Evolutionary conservation across 768 basidiomycete genomes (phyloP).

Genomic region (Rossbeevera mucosa): DNA sequence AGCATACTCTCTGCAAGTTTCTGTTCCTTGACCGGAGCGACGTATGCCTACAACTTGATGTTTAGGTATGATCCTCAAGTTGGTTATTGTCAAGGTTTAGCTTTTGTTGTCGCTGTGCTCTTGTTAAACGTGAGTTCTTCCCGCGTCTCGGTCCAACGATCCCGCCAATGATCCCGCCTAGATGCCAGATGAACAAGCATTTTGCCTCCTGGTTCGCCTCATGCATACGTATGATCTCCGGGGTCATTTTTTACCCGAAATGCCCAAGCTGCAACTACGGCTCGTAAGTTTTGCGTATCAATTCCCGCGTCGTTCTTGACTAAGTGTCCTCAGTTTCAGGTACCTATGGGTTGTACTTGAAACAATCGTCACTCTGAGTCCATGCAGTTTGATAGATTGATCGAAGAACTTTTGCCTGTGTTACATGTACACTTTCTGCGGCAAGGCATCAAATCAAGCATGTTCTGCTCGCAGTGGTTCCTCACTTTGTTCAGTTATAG

Average conservation of each 20-base stretch:
- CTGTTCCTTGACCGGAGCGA: not conserved
- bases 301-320: not conserved
- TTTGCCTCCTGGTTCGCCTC: constrained; percentile 87
- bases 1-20: constrained; percentile 84
- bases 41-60: constrained; percentile 5
- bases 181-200: constrained; percentile 99
- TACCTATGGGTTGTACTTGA: constrained; percentile 26
- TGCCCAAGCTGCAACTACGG: constrained; percentile 94
- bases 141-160: not conserved
- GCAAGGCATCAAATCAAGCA: constrained; percentile 93
- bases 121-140: constrained; percentile 70
- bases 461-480: constrained; percentile 99
- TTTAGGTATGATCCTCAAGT: constrained; percentile 84
- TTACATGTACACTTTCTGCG: constrained; percentile 90
- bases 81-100: constrained; percentile 96
- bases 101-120: constrained; percentile 92
- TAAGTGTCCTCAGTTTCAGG: constrained; percentile 51
- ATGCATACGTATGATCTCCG: constrained; percentile 97
- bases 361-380: constrained; percentile 14
- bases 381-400: constrained; percentile 81
- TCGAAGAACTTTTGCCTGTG: constrained; percentile 90
- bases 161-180: constrained; percentile 27
- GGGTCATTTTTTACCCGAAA: constrained; percentile 97
- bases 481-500: constrained; percentile 95
- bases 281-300: constrained; percentile 49